phyloP scores from a whole-genome alignment of 1,139 yeast genomes.

The Kurtzmaniella quercitrusa region DNA sequence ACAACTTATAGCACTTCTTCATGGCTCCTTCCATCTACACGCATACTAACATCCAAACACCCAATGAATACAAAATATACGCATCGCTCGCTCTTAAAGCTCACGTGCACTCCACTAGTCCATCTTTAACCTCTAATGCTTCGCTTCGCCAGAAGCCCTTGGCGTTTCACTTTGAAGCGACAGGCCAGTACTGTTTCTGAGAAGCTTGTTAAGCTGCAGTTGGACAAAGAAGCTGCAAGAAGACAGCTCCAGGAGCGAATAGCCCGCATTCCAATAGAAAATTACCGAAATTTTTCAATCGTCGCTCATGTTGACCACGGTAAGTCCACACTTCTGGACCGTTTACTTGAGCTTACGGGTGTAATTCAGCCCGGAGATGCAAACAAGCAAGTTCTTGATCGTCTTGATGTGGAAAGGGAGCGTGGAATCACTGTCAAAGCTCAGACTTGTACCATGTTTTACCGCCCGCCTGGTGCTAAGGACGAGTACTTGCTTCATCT shows the following conservation, averaged over 20 bases:
- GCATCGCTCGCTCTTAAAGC: background rate
- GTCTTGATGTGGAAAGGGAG: constrained; percentile 89
- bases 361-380: constrained; percentile 72
- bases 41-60: background rate
- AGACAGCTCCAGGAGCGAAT: constrained; percentile 51
- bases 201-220: constrained; percentile 13
- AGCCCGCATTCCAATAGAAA: constrained; percentile 68
- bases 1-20: too few relatives aligned
- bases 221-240: constrained; percentile 30
- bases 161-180: background rate
- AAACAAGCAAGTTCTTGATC: constrained; percentile 87
- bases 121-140: too few relatives aligned
- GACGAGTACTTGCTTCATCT: constrained; percentile 80
- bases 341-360: constrained; percentile 82
- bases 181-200: background rate
- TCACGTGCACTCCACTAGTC: background rate
- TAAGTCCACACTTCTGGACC: constrained; percentile 85
- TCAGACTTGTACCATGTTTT: constrained; percentile 92
- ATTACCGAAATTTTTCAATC: constrained; percentile 86
- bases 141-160: background rate
- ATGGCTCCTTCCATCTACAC: background rate
- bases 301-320: constrained; percentile 99
- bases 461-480: constrained; percentile 52
- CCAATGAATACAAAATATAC: background rate
- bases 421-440: constrained; percentile 97